Evolutionary conservation across 2,329 filamentous ascomycete genomes (phyloP), one percentile per base, ranked within the genome.

Genomic region (Chrysosporium queenslandicum): DNA sequence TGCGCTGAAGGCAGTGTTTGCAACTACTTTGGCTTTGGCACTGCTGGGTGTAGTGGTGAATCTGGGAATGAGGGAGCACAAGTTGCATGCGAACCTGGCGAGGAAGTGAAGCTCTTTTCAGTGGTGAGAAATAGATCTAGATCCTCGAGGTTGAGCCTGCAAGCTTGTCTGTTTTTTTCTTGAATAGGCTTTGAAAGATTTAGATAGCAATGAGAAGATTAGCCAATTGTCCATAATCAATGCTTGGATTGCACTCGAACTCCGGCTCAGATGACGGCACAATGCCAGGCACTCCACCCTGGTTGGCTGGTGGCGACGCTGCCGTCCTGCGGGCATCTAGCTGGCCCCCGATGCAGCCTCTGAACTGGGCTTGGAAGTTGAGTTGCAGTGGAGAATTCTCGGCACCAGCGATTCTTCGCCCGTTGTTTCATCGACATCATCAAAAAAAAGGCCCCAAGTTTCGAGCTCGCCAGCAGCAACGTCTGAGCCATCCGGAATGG

Each of bases 51-150:
- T 84, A 29, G 58, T 87, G 30, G 72, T 74, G 36, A 78, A 83
- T 48, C 71, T 83, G 21, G 73, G 83, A 42, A 87, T 95, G 80
- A 82, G 77, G 66, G 84, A 94, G 70, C 85, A 94, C 67, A 83
- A 77, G 46, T 70, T 95, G 60, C 85, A 94, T 69, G 80, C 74
- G 29, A 94, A 80, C 27, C 66, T 94, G 55, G 73, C 75, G 52
- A 68, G 77, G 59, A 76, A 66, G 47, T 69, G 46, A 63, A 39
- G 12, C 7, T 51, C 27, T 40, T 9, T 23, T 16, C 6, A 16
- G 20, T 23, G 21, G 36, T 7, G 12, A 25, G 32, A 49, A 27
- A 29, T 46, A 42, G 16, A 29, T 46, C n/a, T 29, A 46, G 34
- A 41, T 20, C 42, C 14, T 14, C 4, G 37, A n/a, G n/a, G 9